Base-by-base conservation (phyloP, 2,329 filamentous ascomycete genomes). In the Acephala macrosclerotiorum region DNA sequence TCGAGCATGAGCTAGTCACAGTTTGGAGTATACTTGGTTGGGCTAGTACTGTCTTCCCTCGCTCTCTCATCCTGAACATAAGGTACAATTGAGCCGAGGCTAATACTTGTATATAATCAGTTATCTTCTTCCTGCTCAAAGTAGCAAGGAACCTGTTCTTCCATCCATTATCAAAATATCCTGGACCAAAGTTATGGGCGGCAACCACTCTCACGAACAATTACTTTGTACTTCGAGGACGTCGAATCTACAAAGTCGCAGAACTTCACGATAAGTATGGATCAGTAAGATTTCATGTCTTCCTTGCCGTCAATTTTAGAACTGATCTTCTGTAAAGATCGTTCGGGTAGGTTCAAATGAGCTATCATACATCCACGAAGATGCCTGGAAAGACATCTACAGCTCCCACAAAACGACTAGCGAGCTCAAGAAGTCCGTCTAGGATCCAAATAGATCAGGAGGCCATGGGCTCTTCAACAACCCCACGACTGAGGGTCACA, bases 351-450 rank as follows among this genome's bases (percentile, higher is more conserved):
- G 61, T 2, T 60, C 66, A 9, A 59, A 62, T 53, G 72, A 77
- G 61, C 68, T 78, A 1, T 70, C 71, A 22, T 77, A 77, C 65
- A 69, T 66, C 47, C 63, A 71, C 25, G 56, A 71, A 9, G 61
- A 68, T 26, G 74, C 75, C 18, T 77, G 71, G 73, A 53, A 58
- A 58, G 76, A 78, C n/a, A 69, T 71, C 35, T 69, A 71, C 40
- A 38, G 58, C 14, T 12, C 45, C 16, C 55, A 59, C 35, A 65
- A 67, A 20, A 22, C n/a, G 3, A 26, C 18, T 1, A n/a, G 58
- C 9, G 33, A 61, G 29, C 22, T 51, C 18, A 29, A 36, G 29
- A 25, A 61, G 49, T 26, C 25, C 45, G 49, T 25, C 20, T 61
- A 22, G 20, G 20, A 18, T 29, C 42, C 33, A 49, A 33, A 11